Percentiles rank a stretch among this genome's conserved stretches.
These are phyloP conservation scores for Apophysomyces sp. DNA, from an alignment of 371 early-diverging fungal species.

Conservation along the genomic window DNA sequence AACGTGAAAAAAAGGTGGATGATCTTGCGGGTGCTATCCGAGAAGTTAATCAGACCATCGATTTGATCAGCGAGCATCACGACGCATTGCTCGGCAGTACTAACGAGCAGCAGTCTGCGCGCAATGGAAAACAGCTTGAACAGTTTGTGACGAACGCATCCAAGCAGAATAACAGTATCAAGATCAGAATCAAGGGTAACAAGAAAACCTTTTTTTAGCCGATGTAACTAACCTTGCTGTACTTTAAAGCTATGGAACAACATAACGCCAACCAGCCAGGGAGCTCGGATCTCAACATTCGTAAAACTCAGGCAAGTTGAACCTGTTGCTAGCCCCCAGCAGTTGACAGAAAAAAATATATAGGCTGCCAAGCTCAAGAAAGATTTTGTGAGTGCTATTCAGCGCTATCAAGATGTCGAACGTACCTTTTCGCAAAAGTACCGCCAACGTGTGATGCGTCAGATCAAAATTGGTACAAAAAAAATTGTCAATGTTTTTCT, in stretches of 20 bases:
- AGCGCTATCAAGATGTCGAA: conserved; percentile 72
- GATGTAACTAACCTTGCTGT: not conserved
- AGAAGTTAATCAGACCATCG: conserved; percentile 55
- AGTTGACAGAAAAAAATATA: not conserved
- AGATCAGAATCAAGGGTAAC: conserved; percentile 54
- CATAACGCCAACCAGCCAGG: conserved; percentile 20
- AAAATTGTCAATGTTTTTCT: not conserved
- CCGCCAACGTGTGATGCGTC: conserved; percentile 75
- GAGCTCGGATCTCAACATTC: conserved; percentile 29
- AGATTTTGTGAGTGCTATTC: conserved; percentile 75
- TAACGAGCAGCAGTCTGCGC: conserved; percentile 57
- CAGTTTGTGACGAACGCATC: conserved; percentile 59
- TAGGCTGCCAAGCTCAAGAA: conserved; percentile 31
- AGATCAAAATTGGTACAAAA: conserved; percentile 77
- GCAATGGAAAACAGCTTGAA: conserved; percentile 60
- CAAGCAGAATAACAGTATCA: conserved; percentile 48
- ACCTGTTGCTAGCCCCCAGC: not conserved
- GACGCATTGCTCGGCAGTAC: conserved; percentile 60
- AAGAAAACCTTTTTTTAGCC: not conserved
- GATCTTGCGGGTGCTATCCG: conserved; percentile 58
- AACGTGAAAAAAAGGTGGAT: conserved; percentile 44
- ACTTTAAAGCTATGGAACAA: conserved; percentile 22
- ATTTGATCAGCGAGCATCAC: conserved; percentile 61
- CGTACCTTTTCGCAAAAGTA: conserved; percentile 70
- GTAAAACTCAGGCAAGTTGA: conserved; percentile 25